Evolutionary conservation across 768 basidiomycete genomes (phyloP), one percentile per base, ranked within the genome.

Genomic region (Sistotremastrum niveocremeum): DNA sequence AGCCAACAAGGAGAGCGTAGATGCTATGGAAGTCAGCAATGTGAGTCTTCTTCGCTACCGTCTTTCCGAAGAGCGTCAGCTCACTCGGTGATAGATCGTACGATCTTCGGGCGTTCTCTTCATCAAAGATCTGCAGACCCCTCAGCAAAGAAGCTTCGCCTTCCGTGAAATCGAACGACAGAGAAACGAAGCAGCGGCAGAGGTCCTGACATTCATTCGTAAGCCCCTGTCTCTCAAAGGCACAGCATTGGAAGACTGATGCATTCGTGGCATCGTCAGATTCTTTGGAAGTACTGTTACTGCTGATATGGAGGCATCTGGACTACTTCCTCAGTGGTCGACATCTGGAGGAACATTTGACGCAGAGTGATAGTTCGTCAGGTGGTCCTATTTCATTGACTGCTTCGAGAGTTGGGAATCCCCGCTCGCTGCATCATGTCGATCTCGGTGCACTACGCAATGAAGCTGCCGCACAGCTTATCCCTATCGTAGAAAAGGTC

Each of bases 271-370:
- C 20, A 1, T 36, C 29, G 3, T 0, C 51, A 84, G 84, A 73
- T 46, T 74, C 80, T 10, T 62, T 77, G 42, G 90, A 93, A 61
- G 82, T 89, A 76, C 59, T 84, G 4, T 67, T 91, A 6, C 67
- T 91, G 11, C 68, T 91, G 12, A 64, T 88, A 7, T 89, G 84
- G 82, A 72, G 86, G 10, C 90, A 93, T 55, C 56, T 87, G 31
- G 69, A 74, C 9, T 77, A 79, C 56, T 91, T 83, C 60, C 59
- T 69, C 36, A 66, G 71, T 44, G 59, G 61, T 45, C 47, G 61
- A n/a, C 61, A 60, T 33, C 7, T n/a, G 42, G 35, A 12, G 20
- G 42, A 43, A 33, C 20, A 20, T 20, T 20, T 20, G 20, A 20
- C 20, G 1, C 20, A 20, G 20, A 20, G 20, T 20, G 20, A 20